Percentiles rank a stretch among this genome's conserved stretches.
Evolutionary conservation across 225 moss, liverwort and hornwort species (phyloP).

Genomic region (Polytrichum commune): DNA sequence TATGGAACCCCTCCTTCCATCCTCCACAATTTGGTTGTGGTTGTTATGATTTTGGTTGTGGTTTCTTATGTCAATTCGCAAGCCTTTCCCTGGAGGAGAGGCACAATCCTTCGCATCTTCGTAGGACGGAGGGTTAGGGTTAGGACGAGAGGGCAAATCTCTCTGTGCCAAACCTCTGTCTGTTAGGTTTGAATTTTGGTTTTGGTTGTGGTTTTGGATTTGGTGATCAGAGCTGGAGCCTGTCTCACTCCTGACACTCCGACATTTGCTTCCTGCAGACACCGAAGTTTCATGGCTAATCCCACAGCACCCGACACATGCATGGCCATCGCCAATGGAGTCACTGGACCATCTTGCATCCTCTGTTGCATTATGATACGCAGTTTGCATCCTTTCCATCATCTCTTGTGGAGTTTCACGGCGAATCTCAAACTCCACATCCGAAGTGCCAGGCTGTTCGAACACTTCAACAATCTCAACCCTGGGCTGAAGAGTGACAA

Average conservation of each 20-base stretch:
- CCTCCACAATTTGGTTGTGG: no score
- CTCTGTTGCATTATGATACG: no score
- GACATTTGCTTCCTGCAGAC: slow-evolving; percentile 9
- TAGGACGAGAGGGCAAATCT: neutral
- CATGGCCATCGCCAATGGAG: slow-evolving; percentile 19
- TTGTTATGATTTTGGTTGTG: no score
- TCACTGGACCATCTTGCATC: no score
- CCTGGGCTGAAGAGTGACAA: slow-evolving; percentile 9
- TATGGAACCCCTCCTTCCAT: no score
- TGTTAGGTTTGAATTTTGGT: no score
- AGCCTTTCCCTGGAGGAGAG: no score
- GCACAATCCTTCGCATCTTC: no score
- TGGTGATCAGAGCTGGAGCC: slow-evolving; percentile 20
- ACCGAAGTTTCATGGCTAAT: slow-evolving; percentile 5
- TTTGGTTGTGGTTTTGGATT: neutral
- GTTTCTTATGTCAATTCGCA: no score
- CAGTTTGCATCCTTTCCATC: neutral
- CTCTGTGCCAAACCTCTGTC: neutral
- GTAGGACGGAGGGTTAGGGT: neutral
- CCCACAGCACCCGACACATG: slow-evolving; percentile 32
- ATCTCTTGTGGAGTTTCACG: slow-evolving; percentile 16
- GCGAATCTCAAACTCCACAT: slow-evolving; percentile 19
- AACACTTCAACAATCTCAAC: slow-evolving; percentile 18
- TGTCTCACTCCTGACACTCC: slow-evolving; percentile 25
- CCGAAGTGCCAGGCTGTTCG: slow-evolving; percentile 4